A percentile compares a stretch with the other conserved stretches of the same genome.
phyloP scores from a whole-genome alignment of 225 moss, liverwort and hornwort species.

The Climacium dendroides region DNA sequence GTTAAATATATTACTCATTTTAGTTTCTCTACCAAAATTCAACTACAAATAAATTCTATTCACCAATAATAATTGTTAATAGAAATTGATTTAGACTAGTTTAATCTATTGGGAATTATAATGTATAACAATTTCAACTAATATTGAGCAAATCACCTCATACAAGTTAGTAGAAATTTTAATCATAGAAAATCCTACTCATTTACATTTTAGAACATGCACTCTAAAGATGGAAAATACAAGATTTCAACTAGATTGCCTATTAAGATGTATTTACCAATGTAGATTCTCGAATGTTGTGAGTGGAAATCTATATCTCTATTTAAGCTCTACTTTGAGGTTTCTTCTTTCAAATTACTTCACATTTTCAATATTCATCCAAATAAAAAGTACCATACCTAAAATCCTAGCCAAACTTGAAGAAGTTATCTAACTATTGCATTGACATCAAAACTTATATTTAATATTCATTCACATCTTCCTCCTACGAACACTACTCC shows the following conservation, averaged over 20 bases:
- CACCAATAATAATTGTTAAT: background rate
- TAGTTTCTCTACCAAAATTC: background rate
- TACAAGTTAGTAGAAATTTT: background rate
- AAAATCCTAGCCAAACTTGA: background rate
- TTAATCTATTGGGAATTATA: too few species aligned
- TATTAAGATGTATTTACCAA: too few species aligned
- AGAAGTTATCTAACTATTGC: too few species aligned
- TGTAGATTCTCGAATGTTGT: background rate
- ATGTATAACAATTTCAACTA: background rate
- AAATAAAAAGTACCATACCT: background rate
- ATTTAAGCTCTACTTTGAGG: accelerated
- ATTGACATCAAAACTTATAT: background rate
- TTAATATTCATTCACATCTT: background rate
- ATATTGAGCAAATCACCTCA: background rate
- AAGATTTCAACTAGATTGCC: too few species aligned
- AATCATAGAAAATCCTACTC: background rate
- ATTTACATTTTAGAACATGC: background rate
- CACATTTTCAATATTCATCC: background rate
- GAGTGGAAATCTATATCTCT: too few species aligned
- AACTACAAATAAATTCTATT: background rate
- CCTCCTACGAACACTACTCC: background rate
- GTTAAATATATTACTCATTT: too few species aligned
- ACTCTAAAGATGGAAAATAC: background rate
- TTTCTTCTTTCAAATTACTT: background rate
- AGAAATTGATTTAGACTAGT: too few species aligned